A percentile compares a stretch with the other conserved stretches of the same genome.
Conservation (phyloP, 495 filamentous ascomycete genomes). For the Penicillium longicatenatum region DNA sequence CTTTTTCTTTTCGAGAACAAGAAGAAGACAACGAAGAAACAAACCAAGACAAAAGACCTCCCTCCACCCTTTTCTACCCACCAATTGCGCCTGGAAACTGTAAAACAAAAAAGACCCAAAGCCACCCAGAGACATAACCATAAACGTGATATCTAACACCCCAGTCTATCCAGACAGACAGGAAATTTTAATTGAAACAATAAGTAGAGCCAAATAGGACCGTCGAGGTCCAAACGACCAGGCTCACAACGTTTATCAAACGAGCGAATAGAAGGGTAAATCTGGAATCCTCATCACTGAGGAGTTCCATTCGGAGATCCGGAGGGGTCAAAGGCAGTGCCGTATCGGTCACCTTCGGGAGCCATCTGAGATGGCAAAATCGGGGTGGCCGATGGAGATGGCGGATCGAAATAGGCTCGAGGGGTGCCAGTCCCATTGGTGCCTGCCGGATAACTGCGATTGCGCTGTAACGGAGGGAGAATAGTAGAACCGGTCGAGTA, state of each 20-base stretch:
- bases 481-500: slow-evolving; percentile 37
- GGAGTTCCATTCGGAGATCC: slow-evolving; percentile 40
- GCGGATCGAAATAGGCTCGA: slow-evolving; percentile 39
- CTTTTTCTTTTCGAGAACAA: slow-evolving; percentile 18
- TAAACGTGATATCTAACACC: slow-evolving; percentile 28
- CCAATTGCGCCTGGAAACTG: slow-evolving; percentile 24
- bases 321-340: slow-evolving; percentile 34
- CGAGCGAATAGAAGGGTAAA: slow-evolving; percentile 17
- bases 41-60: slow-evolving; percentile 15
- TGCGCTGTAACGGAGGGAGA: slow-evolving; percentile 44
- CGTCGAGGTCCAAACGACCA: slow-evolving; percentile 18
- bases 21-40: slow-evolving; percentile 7
- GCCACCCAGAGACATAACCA: slow-evolving; percentile 24
- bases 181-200: slow-evolving; percentile 16
- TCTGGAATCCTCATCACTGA: slow-evolving; percentile 25
- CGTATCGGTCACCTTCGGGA: slow-evolving; percentile 40
- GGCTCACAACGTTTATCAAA: slow-evolving; percentile 3
- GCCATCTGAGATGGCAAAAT: slow-evolving; percentile 45
- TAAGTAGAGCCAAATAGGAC: slow-evolving; percentile 23
- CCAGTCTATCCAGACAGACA: slow-evolving; percentile 35
- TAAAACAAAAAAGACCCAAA: slow-evolving; percentile 14
- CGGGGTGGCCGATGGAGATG: slow-evolving; percentile 39
- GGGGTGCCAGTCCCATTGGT: slow-evolving; percentile 36
- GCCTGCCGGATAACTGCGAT: slow-evolving; percentile 35
- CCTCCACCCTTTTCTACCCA: slow-evolving; percentile 27